Conservation (phyloP, 345 rosid genomes). For the Psidium guajava region DNA sequence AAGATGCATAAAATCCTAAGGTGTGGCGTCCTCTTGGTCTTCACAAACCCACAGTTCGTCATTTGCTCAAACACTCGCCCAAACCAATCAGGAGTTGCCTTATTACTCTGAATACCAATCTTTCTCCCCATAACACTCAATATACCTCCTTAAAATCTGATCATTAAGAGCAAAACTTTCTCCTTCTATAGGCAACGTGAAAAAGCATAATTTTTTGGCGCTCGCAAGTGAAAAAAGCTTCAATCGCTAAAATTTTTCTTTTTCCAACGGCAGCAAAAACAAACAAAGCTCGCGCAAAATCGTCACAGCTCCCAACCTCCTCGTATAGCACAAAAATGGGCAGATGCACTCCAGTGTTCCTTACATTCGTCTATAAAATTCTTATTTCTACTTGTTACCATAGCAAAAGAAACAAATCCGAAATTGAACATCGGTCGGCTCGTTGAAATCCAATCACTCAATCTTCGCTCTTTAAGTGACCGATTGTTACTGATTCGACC, state of each 20-base stretch:
- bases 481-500: background rate
- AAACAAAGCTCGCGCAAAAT: background rate
- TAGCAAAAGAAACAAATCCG: background rate
- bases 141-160: background rate
- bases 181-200: background rate
- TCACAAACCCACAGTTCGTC: background rate
- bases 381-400: background rate
- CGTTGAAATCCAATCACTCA: background rate
- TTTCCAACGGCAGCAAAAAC: background rate
- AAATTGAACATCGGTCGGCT: background rate
- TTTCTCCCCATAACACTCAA: background rate
- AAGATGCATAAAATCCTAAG: background rate
- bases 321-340: background rate
- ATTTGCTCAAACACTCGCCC: background rate
- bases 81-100: background rate
- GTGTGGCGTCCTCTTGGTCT: background rate
- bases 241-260: background rate
- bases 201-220: background rate
- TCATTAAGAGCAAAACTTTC: background rate
- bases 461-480: background rate
- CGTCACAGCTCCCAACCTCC: background rate
- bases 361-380: background rate
- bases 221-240: background rate
- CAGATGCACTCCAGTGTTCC: background rate
- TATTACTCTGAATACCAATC: background rate